Evolutionary conservation across 352 stramenopile species (phyloP).

Genomic region (Pythium brachiatum): DNA sequence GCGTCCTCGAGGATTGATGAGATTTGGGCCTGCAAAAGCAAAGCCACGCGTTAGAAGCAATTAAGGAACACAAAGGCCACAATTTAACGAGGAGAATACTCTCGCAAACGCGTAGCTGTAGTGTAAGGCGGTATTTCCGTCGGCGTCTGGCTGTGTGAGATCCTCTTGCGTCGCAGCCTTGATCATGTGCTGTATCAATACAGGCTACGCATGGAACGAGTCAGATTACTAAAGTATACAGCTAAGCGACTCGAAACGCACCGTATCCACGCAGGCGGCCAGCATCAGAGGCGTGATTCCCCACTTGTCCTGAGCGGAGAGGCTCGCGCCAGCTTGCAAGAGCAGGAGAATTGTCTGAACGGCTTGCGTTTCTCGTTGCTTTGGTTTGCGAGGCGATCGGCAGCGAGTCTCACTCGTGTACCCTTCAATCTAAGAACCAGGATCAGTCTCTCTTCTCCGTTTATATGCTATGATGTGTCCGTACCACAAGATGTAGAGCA

Average conservation of each 20-base stretch:
- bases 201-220: neutral
- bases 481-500: constrained; percentile 50
- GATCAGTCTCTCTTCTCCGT: no score
- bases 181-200: constrained; percentile 41
- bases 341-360: neutral
- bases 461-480: no score
- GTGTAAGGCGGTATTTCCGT: constrained; percentile 56
- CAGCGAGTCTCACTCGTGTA: neutral
- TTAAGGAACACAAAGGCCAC: neutral
- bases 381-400: constrained; percentile 23
- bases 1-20: constrained; percentile 23
- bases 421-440: constrained; percentile 2
- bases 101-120: constrained; percentile 71
- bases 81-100: constrained; percentile 17
- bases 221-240: neutral
- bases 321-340: constrained; percentile 13
- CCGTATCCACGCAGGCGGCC: constrained; percentile 32
- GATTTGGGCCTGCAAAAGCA: constrained; percentile 3
- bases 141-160: constrained; percentile 29
- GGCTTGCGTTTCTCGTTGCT: constrained; percentile 2
- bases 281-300: constrained; percentile 65
- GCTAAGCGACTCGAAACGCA: constrained; percentile 10
- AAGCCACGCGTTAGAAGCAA: neutral
- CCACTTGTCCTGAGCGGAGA: constrained; percentile 45
- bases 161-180: constrained; percentile 24